Conservation (phyloP, 306 rosid genomes). For the Styphnolobium japonicum region DNA sequence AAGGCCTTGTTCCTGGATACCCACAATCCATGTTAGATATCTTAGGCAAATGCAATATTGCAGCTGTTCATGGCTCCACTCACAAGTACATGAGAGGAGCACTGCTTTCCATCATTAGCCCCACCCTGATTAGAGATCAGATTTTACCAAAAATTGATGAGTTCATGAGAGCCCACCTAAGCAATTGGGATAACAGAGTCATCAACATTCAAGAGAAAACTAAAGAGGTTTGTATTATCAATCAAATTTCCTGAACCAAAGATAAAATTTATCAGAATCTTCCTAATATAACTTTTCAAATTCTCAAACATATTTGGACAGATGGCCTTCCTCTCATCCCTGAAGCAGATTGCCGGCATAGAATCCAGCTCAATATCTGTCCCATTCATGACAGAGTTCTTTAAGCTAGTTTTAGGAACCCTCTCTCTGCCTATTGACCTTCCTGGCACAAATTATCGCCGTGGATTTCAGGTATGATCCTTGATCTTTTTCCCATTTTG, state of each 20-base stretch:
- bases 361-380: conserved; percentile 47
- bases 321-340: conserved; percentile 86
- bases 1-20: conserved; percentile 96
- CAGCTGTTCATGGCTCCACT: conserved; percentile 94
- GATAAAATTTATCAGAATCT: neutral
- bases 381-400: conserved; percentile 74
- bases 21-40: conserved; percentile 95
- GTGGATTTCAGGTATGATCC: conserved; percentile 67
- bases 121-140: conserved; percentile 61
- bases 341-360: conserved; percentile 77
- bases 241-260: neutral
- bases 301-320: conserved; percentile 28
- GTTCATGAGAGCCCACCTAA: conserved; percentile 69
- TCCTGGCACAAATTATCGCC: conserved; percentile 84
- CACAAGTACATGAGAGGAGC: conserved; percentile 94
- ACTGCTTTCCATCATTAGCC: conserved; percentile 72
- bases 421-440: conserved; percentile 86
- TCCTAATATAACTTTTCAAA: neutral
- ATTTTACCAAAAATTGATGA: conserved; percentile 77
- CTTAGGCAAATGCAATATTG: conserved; percentile 85
- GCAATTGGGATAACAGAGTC: conserved; percentile 59
- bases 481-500: neutral
- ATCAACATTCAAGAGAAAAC: conserved; percentile 90
- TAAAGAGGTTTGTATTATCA: conserved; percentile 56
- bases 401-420: conserved; percentile 85